Evolutionary conservation across 1,284 basidiomycete genomes (phyloP).

Genomic region (Grifola frondosa): DNA sequence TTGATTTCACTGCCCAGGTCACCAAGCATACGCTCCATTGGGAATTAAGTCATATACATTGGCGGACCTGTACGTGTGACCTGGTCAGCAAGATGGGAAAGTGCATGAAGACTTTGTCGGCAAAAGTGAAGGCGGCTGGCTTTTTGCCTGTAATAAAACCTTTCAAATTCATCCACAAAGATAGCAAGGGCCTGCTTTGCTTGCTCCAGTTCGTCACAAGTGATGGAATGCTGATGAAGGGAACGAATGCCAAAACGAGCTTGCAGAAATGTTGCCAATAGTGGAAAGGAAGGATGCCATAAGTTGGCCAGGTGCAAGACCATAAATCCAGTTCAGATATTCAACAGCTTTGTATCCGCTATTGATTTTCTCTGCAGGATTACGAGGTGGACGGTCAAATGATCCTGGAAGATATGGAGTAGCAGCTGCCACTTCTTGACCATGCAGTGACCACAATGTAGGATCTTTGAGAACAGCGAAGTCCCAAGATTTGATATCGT

Average conservation of each 20-base stretch:
- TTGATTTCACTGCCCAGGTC: conserved; percentile 23
- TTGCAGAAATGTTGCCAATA: conserved; percentile 28
- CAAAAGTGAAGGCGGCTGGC: conserved; percentile 23
- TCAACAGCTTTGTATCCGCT: conserved; percentile 34
- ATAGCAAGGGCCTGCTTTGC: conserved; percentile 11
- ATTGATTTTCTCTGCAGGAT: conserved; percentile 29
- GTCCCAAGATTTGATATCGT: conserved; percentile 29
- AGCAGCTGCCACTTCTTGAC: conserved; percentile 16
- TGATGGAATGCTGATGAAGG: conserved; percentile 15
- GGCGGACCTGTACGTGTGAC: conserved; percentile 17
- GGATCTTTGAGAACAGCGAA: conserved; percentile 32
- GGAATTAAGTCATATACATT: conserved; percentile 14
- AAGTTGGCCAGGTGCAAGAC: conserved; percentile 16
- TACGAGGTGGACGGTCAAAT: conserved; percentile 27
- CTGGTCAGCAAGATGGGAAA: conserved; percentile 18
- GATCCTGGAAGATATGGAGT: conserved; percentile 23
- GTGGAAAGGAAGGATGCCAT: conserved; percentile 7
- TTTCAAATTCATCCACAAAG: conserved; percentile 23
- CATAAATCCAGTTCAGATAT: conserved; percentile 22
- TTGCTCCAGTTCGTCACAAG: conserved; percentile 3
- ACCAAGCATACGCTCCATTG: conserved; percentile 27
- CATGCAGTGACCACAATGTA: conserved; percentile 36
- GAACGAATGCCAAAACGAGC: conserved; percentile 24
- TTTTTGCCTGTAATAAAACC: conserved; percentile 21
- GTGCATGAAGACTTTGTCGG: conserved; percentile 21